Percentiles rank a stretch among this genome's conserved stretches.
Conservation (phyloP, 352 stramenopile species). For the Thraustochytrium sp. region DNA sequence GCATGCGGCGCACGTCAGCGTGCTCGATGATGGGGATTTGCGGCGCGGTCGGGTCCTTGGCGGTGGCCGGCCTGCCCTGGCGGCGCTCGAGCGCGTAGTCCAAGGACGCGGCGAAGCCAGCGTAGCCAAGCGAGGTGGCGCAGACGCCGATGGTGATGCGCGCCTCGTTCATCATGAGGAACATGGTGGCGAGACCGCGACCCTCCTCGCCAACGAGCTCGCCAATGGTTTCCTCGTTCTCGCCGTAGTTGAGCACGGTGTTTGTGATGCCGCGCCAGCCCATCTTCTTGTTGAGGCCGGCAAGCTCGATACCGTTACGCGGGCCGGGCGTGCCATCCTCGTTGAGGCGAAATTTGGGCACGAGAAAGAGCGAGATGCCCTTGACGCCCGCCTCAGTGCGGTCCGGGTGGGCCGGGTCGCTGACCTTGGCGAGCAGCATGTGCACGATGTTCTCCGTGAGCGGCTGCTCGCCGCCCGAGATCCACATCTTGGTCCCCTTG, state of each 20-base stretch:
- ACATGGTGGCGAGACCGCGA: constrained; percentile 48
- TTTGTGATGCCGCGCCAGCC: constrained; percentile 46
- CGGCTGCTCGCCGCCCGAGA: constrained; percentile 48
- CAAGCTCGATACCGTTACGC: constrained; percentile 48
- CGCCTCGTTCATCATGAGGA: constrained; percentile 52
- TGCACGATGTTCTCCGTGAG: constrained; percentile 50
- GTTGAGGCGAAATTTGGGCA: constrained; percentile 47
- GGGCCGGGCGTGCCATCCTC: constrained; percentile 25
- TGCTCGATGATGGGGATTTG: constrained; percentile 50
- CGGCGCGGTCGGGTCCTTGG: constrained; percentile 44
- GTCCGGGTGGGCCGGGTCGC: constrained; percentile 31
- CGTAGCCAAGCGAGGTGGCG: constrained; percentile 44
- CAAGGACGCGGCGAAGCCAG: constrained; percentile 39
- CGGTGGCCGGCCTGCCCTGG: constrained; percentile 25
- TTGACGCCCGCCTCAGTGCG: constrained; percentile 37
- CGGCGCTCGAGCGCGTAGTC: constrained; percentile 45
- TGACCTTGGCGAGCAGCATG: constrained; percentile 49
- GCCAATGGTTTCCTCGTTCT: constrained; percentile 41
- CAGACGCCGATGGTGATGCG: constrained; percentile 47
- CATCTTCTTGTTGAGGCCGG: constrained; percentile 52
- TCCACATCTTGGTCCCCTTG: constrained; percentile 53
- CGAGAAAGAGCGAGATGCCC: constrained; percentile 53
- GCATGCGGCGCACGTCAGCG: constrained; percentile 48
- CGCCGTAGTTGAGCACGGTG: constrained; percentile 42
- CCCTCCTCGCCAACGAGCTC: constrained; percentile 49